These are phyloP conservation scores for Talaromyces sp. DNA, from an alignment of 2,329 filamentous ascomycete species.

Conservation along the genomic window DNA sequence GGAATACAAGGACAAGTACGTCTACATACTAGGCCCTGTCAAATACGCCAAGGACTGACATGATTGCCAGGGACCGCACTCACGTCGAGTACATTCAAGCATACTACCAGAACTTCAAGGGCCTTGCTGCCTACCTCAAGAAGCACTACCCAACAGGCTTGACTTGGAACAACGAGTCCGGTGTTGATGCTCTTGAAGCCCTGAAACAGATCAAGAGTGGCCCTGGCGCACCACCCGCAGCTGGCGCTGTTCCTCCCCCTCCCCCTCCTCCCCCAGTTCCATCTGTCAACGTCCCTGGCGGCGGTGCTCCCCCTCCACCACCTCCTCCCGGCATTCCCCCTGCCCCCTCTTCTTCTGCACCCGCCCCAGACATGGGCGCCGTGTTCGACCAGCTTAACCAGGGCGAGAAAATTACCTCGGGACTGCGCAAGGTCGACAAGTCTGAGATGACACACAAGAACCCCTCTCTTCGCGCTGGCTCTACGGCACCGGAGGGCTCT, in stretches of 20 bases:
- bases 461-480: slow-evolving; percentile 75
- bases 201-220: slow-evolving; percentile 60
- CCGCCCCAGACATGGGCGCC: slow-evolving; percentile 70
- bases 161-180: slow-evolving; percentile 80
- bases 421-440: slow-evolving; percentile 89
- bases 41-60: slow-evolving; percentile 23
- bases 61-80: slow-evolving; percentile 64
- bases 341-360: slow-evolving; percentile 50
- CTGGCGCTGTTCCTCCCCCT: slow-evolving; percentile 48
- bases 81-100: slow-evolving; percentile 88
- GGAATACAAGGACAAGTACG: slow-evolving; percentile 80
- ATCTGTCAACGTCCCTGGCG: slow-evolving; percentile 53
- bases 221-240: slow-evolving; percentile 34
- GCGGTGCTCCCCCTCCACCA: slow-evolving; percentile 66
- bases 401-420: slow-evolving; percentile 83
- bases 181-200: slow-evolving; percentile 70
- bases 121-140: slow-evolving; percentile 81
- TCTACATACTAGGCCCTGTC: background rate
- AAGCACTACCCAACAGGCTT: slow-evolving; percentile 78
- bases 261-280: slow-evolving; percentile 55
- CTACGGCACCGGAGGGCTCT: slow-evolving; percentile 66
- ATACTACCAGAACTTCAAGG: slow-evolving; percentile 89
- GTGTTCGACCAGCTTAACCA: slow-evolving; percentile 92
- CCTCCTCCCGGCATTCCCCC: slow-evolving; percentile 67
- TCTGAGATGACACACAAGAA: slow-evolving; percentile 99